phyloP scores from a whole-genome alignment of 805 yeast genomes.

The Metschnikowia cubensis region DNA sequence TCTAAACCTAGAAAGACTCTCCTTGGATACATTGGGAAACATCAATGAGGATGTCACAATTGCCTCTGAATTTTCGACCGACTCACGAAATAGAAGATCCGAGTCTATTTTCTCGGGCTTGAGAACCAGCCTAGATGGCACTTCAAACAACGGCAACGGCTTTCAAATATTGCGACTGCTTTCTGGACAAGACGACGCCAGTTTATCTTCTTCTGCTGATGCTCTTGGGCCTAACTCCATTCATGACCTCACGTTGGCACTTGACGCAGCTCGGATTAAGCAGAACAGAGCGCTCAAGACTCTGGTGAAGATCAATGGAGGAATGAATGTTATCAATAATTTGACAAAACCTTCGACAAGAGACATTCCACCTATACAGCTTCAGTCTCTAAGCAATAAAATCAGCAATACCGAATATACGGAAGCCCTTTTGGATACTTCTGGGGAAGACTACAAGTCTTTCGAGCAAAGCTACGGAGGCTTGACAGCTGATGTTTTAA shows the following conservation, averaged over 20 bases:
- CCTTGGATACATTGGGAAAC: conserved; percentile 16
- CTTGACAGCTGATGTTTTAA: conserved; percentile 36
- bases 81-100: conserved; percentile 10
- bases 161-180: conserved; percentile 17
- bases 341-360: conserved; percentile 65
- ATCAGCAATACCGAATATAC: conserved; percentile 23
- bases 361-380: conserved; percentile 80
- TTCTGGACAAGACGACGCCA: conserved; percentile 17
- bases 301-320: conserved; percentile 39
- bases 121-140: conserved; percentile 16
- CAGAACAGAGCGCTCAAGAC: conserved; percentile 29
- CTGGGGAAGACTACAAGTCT: conserved; percentile 26
- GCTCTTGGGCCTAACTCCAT: conserved; percentile 74
- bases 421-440: conserved; percentile 16
- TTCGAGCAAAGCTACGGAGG: conserved; percentile 37
- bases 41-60: conserved; percentile 17
- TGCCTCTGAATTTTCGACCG: conserved; percentile 14
- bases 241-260: conserved; percentile 66
- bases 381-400: conserved; percentile 33
- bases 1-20: conserved; percentile 12
- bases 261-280: conserved; percentile 43
- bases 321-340: conserved; percentile 40
- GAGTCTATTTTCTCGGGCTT: conserved; percentile 17
- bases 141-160: conserved; percentile 10
- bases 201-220: conserved; percentile 30